Percentiles rank a stretch among this genome's conserved stretches.
phyloP scores from a whole-genome alignment of 768 basidiomycete species.

The Asterophora parasitica region DNA sequence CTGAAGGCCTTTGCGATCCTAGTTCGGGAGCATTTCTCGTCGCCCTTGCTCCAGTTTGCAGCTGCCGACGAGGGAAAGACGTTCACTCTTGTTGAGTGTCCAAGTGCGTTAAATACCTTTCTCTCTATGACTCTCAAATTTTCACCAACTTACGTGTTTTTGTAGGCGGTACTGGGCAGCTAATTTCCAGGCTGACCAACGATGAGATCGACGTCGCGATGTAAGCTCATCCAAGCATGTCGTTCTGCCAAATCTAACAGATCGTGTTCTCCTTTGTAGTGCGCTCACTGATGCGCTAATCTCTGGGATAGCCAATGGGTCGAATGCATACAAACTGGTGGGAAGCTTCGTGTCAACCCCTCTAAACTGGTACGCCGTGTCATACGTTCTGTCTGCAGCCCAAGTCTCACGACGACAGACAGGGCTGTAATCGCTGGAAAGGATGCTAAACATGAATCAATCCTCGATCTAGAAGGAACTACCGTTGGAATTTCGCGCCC shows the following conservation, averaged over 20 bases:
- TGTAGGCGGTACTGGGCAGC: constrained; percentile 79
- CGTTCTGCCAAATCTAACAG: not conserved
- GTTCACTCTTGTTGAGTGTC: constrained; percentile 85
- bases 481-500: constrained; percentile 85
- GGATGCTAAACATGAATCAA: constrained; percentile 61
- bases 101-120: constrained; percentile 46
- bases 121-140: not conserved
- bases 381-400: not conserved
- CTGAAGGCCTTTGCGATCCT: not conserved
- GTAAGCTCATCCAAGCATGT: constrained; percentile 31
- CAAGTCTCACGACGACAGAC: not conserved
- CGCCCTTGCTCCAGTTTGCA: constrained; percentile 84
- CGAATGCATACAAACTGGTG: constrained; percentile 82
- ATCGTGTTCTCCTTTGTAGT: constrained; percentile 30
- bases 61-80: constrained; percentile 63
- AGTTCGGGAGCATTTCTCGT: constrained; percentile 90
- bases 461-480: constrained; percentile 73
- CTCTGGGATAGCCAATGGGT: constrained; percentile 89
- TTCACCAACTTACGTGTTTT: constrained; percentile 7
- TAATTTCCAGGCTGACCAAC: constrained; percentile 69
- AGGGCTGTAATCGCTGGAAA: constrained; percentile 94
- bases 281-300: constrained; percentile 90
- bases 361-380: constrained; percentile 64
- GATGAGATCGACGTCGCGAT: constrained; percentile 82
- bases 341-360: constrained; percentile 90